Evolutionary conservation across 1,139 yeast species (phyloP).

Genomic region (Taiozyma sp.): DNA sequence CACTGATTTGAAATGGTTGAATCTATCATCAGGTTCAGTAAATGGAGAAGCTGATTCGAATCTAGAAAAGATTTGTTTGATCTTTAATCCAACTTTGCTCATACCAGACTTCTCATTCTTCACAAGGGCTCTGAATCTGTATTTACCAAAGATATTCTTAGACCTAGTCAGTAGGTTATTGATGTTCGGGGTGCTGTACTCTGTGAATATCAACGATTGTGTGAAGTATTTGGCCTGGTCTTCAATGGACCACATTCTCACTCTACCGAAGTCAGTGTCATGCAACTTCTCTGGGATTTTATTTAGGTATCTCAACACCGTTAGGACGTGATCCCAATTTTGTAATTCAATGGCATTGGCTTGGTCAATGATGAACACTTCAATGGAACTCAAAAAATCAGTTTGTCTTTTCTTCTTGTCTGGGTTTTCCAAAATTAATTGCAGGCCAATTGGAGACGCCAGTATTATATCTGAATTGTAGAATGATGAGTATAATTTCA

Average conservation of each 20-base stretch:
- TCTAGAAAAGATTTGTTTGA: slow-evolving; percentile 72
- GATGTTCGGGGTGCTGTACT: slow-evolving; percentile 75
- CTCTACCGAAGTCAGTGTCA: slow-evolving; percentile 88
- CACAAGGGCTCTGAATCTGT: slow-evolving; percentile 41
- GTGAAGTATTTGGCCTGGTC: slow-evolving; percentile 73
- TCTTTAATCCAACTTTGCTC: slow-evolving; percentile 43
- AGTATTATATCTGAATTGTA: slow-evolving; percentile 81
- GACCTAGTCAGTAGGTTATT: slow-evolving; percentile 61
- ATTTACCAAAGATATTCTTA: slow-evolving; percentile 60
- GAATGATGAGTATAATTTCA: slow-evolving; percentile 80
- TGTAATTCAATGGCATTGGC: slow-evolving; percentile 90
- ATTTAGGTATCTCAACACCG: slow-evolving; percentile 68
- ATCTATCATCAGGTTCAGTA: slow-evolving; percentile 74
- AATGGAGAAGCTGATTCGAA: slow-evolving; percentile 55
- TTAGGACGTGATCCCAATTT: slow-evolving; percentile 80
- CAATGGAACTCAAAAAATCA: slow-evolving; percentile 88
- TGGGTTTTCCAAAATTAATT: slow-evolving; percentile 59
- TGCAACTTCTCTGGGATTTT: slow-evolving; percentile 68
- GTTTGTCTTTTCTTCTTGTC: slow-evolving; percentile 50
- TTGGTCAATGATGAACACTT: slow-evolving; percentile 73
- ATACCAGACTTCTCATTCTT: slow-evolving; percentile 36
- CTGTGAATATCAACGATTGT: slow-evolving; percentile 74
- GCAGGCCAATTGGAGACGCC: slow-evolving; percentile 90
- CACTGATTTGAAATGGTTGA: slow-evolving; percentile 72
- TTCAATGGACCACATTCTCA: slow-evolving; percentile 89